Evolutionary conservation across 139 green algal species (phyloP).

Genomic region (Auxenochlorella protothecoides): DNA sequence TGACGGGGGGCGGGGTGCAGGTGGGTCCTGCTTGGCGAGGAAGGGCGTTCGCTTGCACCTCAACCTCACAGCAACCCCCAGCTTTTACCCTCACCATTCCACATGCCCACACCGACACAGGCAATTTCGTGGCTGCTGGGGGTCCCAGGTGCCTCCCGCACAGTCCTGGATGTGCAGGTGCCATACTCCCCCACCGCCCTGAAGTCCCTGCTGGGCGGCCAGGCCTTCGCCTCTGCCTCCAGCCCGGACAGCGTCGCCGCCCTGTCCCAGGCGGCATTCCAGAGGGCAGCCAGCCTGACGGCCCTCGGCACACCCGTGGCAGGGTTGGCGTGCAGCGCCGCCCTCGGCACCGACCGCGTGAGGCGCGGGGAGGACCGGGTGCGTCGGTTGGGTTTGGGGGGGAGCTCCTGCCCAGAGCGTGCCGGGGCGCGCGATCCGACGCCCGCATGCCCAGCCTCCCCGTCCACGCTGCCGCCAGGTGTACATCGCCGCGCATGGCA

Average conservation of each 20-base stretch:
- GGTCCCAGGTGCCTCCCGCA: slow-evolving; percentile 65
- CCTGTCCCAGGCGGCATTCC: slow-evolving; percentile 59
- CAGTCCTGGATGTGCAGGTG: slow-evolving; percentile 58
- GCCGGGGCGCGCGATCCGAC: neutral
- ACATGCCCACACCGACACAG: slow-evolving; percentile 22
- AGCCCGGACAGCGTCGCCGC: slow-evolving; percentile 27
- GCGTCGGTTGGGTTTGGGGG: neutral
- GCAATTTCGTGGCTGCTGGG: slow-evolving; percentile 55
- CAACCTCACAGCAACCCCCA: neutral
- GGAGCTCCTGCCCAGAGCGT: neutral
- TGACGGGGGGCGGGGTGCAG: slow-evolving; percentile 45
- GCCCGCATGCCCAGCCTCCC: too few relatives aligned
- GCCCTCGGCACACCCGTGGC: slow-evolving; percentile 43
- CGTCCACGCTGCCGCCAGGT: slow-evolving; percentile 16
- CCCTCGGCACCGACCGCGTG: slow-evolving; percentile 47
- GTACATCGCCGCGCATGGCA: slow-evolving; percentile 15
- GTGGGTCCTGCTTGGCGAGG: slow-evolving; percentile 7
- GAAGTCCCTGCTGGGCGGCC: slow-evolving; percentile 34
- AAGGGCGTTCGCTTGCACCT: neutral
- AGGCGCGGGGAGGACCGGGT: slow-evolving; percentile 48
- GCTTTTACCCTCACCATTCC: neutral
- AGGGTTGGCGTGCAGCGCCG: slow-evolving; percentile 57
- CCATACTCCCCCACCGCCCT: slow-evolving; percentile 52
- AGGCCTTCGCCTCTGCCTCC: neutral
- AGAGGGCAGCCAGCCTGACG: slow-evolving; percentile 39